These are phyloP conservation scores for Tremellales sp. DNA, from an alignment of 1,284 basidiomycete species.

Conservation along the genomic window DNA sequence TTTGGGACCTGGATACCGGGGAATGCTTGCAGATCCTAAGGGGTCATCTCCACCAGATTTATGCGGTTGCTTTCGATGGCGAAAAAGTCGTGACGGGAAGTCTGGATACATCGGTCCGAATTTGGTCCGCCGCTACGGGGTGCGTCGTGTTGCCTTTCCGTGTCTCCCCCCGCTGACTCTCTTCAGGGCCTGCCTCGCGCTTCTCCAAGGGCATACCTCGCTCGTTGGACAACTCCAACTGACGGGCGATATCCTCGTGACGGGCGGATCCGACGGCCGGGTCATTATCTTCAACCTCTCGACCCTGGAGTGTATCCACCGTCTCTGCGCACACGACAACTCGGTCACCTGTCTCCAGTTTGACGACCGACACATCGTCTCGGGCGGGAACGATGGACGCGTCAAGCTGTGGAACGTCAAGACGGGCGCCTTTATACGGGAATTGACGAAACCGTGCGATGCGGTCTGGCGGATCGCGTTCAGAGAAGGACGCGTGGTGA, in stretches of 20 bases:
- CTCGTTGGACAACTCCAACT: slow-evolving; percentile 93
- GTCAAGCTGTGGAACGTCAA: slow-evolving; percentile 79
- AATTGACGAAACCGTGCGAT: slow-evolving; percentile 70
- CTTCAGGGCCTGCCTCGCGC: slow-evolving; percentile 69
- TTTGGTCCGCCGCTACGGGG: slow-evolving; percentile 82
- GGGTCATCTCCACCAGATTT: slow-evolving; percentile 92
- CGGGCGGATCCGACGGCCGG: slow-evolving; percentile 89
- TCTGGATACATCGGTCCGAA: slow-evolving; percentile 82
- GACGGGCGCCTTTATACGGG: slow-evolving; percentile 68
- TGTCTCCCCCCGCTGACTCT: not conserved
- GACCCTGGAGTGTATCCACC: slow-evolving; percentile 52
- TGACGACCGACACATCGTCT: slow-evolving; percentile 64
- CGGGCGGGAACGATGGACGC: slow-evolving; percentile 80
- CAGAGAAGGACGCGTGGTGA: slow-evolving; percentile 70
- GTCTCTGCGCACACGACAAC: slow-evolving; percentile 73
- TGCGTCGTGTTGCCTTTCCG: slow-evolving; percentile 42
- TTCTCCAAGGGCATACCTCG: slow-evolving; percentile 88
- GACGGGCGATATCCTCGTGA: slow-evolving; percentile 68
- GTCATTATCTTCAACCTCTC: slow-evolving; percentile 82
- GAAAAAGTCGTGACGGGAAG: slow-evolving; percentile 78
- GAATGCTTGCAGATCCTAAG: slow-evolving; percentile 76
- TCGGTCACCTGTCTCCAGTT: slow-evolving; percentile 88
- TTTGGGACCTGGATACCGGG: slow-evolving; percentile 81
- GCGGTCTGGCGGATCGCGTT: slow-evolving; percentile 85
- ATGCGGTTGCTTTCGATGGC: slow-evolving; percentile 90